These are phyloP conservation scores for Colletotrichum noveboracense DNA, from an alignment of 2,329 filamentous ascomycete species.

Conservation along the genomic window DNA sequence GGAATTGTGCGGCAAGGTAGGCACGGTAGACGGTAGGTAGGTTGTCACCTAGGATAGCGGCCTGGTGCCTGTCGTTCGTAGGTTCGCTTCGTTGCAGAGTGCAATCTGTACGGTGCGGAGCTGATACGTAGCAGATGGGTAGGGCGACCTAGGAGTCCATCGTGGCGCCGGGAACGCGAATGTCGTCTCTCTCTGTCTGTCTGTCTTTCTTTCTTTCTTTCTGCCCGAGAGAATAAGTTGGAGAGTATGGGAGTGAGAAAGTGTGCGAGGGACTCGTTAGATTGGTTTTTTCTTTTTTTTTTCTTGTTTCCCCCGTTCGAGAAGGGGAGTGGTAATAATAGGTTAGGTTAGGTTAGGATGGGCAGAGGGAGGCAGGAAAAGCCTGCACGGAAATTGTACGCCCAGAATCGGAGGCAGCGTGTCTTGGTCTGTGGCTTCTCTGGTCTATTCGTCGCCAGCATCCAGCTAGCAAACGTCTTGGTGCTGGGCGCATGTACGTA, in stretches of 20 bases:
- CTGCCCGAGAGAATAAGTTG: neutral
- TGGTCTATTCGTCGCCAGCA: neutral
- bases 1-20: slow-evolving; percentile 2
- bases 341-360: slow-evolving; percentile 3
- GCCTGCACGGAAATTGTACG: slow-evolving; percentile 12
- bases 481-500: neutral
- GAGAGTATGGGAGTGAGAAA: neutral
- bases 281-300: neutral
- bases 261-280: neutral
- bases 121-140: neutral
- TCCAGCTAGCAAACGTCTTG: neutral
- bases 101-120: neutral
- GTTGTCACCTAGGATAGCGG: neutral
- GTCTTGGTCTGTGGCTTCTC: neutral
- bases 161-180: slow-evolving; percentile 6
- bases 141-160: slow-evolving; percentile 2
- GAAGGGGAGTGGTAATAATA: slow-evolving; percentile 4
- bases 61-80: neutral
- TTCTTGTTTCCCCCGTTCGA: neutral
- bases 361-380: neutral
- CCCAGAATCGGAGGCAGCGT: neutral
- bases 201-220: neutral
- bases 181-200: neutral
- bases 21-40: neutral
- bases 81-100: neutral